Evolutionary conservation across 192 early-diverging fungal genomes (phyloP), one percentile per base, ranked within the genome.

Genomic region (Jimgerdemannia flammicorona): DNA sequence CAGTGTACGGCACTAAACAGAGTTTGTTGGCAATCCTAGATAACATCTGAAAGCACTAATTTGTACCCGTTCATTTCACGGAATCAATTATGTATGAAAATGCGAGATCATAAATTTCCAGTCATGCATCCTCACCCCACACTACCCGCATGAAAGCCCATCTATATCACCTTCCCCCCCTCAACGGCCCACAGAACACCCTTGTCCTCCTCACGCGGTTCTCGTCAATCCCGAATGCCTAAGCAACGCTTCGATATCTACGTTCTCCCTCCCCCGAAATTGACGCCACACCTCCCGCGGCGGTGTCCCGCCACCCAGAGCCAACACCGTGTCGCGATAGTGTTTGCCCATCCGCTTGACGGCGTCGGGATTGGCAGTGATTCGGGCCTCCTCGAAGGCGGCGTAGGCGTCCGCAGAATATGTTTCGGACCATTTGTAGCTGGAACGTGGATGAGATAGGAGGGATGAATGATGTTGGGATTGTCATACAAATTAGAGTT

Each of bases 361-460:
- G 0, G 75, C 44, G 41, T 69, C 39, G 14, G 49, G 49, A 59
- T 6, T 14, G 8, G 49, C 0, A 10, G 49, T 59, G 20, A 43
- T 72, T 3, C 66, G 44, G 29, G 84, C 83, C 79, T 90, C 84
- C 68, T 86, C 86, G 75, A 90, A 79, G 3, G 86, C 87, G 4
- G 83, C 87, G 79, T 89, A 90, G 0, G 85, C 88, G 77, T 90
- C 89, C 8, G 89, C 89, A 39, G 87, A 89, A 70, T 87, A 90
- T 0, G 86, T 84, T 71, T 90, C 87, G 17, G 86, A 88, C 75
- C 84, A 90, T 77, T 89, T 89, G 80, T 90, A 90, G 14, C 87
- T 86, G 29, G 29, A 29, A 29, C 1, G 29, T 29, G 29, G 29
- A 29, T 29, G 29, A 29, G 29, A 74, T 29, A 9, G 9, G 29